Evolutionary conservation across 331 rosid species (phyloP), one percentile per base, ranked within the genome.

Genomic region (Quercus lobata): DNA sequence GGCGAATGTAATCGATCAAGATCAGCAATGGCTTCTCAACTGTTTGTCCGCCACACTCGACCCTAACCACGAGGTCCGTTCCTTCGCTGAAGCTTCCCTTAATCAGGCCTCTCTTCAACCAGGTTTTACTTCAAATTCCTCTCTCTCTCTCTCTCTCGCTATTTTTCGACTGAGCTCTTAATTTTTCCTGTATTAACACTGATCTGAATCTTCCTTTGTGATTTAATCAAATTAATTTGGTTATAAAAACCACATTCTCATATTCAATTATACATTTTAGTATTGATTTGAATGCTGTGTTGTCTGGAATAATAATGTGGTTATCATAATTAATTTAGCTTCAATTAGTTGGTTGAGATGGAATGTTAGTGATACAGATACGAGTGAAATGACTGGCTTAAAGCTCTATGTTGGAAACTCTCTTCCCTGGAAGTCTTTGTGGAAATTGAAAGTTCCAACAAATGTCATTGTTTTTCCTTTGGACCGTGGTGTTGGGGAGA

Each of bases 21-120:
- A 96, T 87, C 98, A 93, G 83, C 93, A 91, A 46, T 91, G 97
- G 99, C 90, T 96, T 65, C 94, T 91, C 83, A 88, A 84, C 80
- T 93, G 96, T 85, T 77, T 96, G 89, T 90, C 99, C 17, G 94
- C 99, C 61, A 89, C 96, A 30, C 98, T 93, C 83, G 98, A 96
- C 73, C 91, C 97, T 18, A 96, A 85, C 88, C 97, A 84, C 15
- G 98, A 93, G 55, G 92, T 96, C 55, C 97, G 99, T 78, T 86
- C 86, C 34, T 93, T 84, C 63, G 98, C 99, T 10, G 98, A 96
- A 86, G 86, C 98, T 35, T 96, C 97, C 22, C 93, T 96, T 62
- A 84, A 89, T 82, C 99, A 96, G 74, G 99, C 97, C 44, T 89
- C 98, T 80, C 93, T 79, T 29, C 99, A 89, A 77, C 91, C 97